These are phyloP conservation scores for Rhizoctonia solani DNA, from an alignment of 1,284 basidiomycete genomes.

Conservation along the genomic window DNA sequence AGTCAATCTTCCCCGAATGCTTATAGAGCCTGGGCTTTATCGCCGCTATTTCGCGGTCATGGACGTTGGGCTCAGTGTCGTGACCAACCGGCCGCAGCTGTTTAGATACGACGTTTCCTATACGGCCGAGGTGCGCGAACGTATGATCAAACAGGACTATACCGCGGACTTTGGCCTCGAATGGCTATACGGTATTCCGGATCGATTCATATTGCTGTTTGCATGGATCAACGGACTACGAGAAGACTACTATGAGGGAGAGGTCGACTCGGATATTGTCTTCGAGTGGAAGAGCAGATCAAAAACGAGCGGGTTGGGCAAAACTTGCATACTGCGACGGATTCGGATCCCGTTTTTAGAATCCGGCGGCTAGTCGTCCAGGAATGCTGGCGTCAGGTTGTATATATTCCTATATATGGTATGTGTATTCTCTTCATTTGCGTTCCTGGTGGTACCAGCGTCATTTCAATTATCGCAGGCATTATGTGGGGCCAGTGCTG, in stretches of 20 bases:
- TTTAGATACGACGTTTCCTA: slow-evolving; percentile 6
- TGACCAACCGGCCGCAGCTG: not conserved
- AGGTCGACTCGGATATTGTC: not conserved
- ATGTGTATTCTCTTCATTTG: not conserved
- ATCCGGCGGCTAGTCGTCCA: slow-evolving; percentile 1
- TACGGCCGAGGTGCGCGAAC: not conserved
- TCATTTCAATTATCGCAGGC: not conserved
- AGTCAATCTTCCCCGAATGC: slow-evolving; percentile 1
- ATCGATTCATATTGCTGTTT: slow-evolving; percentile 7
- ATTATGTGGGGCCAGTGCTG: not conserved
- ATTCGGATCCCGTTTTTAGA: not conserved
- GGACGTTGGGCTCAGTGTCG: slow-evolving; percentile 3
- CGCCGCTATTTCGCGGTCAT: not conserved
- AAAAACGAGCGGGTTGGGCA: not conserved
- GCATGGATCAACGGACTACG: slow-evolving; percentile 5
- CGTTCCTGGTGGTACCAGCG: no score
- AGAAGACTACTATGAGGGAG: not conserved
- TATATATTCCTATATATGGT: slow-evolving; percentile 17
- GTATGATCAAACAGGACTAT: not conserved
- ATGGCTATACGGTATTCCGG: slow-evolving; percentile 19
- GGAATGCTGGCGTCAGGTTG: slow-evolving; percentile 4
- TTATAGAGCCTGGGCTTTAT: not conserved
- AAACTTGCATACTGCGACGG: not conserved
- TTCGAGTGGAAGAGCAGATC: not conserved
- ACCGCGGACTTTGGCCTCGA: not conserved